Conservation (phyloP, 2,329 filamentous ascomycete species). For the Aureobasidium zeae region DNA sequence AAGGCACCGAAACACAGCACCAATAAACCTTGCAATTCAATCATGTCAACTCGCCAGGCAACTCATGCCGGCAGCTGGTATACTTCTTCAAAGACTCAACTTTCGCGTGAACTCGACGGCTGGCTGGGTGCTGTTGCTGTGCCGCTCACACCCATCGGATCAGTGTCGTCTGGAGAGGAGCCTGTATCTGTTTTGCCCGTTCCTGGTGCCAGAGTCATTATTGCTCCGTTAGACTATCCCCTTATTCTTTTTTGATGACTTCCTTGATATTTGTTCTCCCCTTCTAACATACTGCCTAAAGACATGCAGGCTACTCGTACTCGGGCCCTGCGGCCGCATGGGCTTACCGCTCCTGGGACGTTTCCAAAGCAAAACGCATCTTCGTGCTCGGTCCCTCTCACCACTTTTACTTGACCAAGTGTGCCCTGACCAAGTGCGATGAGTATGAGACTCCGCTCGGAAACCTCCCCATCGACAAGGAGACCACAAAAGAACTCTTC, state of each 20-base stretch:
- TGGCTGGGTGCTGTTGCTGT: constrained; percentile 66
- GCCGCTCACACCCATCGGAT: constrained; percentile 52
- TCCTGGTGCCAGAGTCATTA: constrained; percentile 68
- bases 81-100: constrained; percentile 46
- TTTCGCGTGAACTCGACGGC: constrained; percentile 60
- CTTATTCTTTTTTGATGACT: constrained; percentile 4
- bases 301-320: constrained; percentile 88
- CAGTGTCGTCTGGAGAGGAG: constrained; percentile 32
- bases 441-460: constrained; percentile 69
- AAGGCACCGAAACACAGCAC: too few species aligned
- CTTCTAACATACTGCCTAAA: constrained; percentile 32
- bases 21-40: too few species aligned
- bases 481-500: constrained; percentile 44
- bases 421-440: constrained; percentile 64
- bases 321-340: constrained; percentile 88
- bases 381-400: constrained; percentile 93
- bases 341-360: constrained; percentile 83
- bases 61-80: constrained; percentile 90
- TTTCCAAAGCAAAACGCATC: constrained; percentile 74
- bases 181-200: constrained; percentile 50
- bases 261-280: constrained; percentile 26
- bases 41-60: constrained; percentile 44
- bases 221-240: constrained; percentile 69
- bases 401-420: constrained; percentile 67
- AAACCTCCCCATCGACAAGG: constrained; percentile 54